Conservation (phyloP, 75 land plant genomes). For the Pinus albicaulis region DNA sequence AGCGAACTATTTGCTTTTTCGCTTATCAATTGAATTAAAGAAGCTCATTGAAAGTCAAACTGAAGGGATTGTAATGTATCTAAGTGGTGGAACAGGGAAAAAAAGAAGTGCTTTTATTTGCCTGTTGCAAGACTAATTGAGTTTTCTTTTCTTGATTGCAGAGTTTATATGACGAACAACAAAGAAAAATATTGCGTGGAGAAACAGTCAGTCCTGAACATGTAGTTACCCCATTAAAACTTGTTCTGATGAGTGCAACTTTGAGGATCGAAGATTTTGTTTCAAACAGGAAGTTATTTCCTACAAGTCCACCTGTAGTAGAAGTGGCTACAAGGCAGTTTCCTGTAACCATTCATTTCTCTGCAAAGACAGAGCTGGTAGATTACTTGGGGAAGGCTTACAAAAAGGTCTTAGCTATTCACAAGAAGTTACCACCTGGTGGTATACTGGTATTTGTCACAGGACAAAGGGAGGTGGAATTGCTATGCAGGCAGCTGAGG, state of each 20-base stretch:
- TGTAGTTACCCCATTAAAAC: conserved; percentile 63
- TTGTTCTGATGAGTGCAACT: conserved; percentile 98
- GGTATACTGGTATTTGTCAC: conserved; percentile 99
- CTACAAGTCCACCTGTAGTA: conserved; percentile 72
- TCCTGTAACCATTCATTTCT: conserved; percentile 92
- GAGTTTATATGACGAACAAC: conserved; percentile 56
- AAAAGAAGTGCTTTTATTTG: neutral
- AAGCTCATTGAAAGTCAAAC: neutral
- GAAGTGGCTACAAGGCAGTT: conserved; percentile 88
- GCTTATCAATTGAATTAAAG: neutral
- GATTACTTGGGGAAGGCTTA: conserved; percentile 91
- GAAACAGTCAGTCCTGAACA: conserved; percentile 21
- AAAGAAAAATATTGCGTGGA: conserved; percentile 39
- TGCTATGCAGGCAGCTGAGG: conserved; percentile 65
- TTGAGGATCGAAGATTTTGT: conserved; percentile 90
- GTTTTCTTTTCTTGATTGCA: conserved; percentile 20
- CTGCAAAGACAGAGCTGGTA: conserved; percentile 73
- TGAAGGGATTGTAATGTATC: neutral
- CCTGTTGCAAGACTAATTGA: neutral
- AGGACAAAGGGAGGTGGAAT: conserved; percentile 94
- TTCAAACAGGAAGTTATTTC: conserved; percentile 63
- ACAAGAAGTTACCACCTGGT: conserved; percentile 87
- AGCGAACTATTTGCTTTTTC: neutral
- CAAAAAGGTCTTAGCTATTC: conserved; percentile 87
- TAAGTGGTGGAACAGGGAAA: neutral